A percentile compares a stretch with the other conserved stretches of the same genome.
These are phyloP conservation scores for Penicillium verhagenii DNA, from an alignment of 495 filamentous ascomycete species.

Conservation along the genomic window DNA sequence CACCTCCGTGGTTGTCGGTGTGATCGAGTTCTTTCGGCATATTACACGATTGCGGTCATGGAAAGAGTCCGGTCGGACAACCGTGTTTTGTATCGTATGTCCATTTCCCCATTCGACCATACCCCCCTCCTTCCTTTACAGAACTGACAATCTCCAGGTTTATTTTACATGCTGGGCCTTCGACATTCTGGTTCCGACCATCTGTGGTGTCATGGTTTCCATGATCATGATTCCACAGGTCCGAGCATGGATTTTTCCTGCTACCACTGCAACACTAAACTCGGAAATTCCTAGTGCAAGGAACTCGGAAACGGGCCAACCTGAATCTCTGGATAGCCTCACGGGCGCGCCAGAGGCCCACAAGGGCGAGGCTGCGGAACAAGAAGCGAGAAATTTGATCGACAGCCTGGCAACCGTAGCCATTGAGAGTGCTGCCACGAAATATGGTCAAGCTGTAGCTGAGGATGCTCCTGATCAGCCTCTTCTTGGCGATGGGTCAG, in stretches of 20 bases:
- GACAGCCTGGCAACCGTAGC: slow-evolving; percentile 73
- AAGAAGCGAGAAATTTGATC: slow-evolving; percentile 80
- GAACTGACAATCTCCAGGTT: slow-evolving; percentile 35
- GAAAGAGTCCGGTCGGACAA: slow-evolving; percentile 68
- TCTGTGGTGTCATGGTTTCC: slow-evolving; percentile 56
- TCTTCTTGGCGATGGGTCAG: slow-evolving; percentile 59
- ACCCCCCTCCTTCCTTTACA: no score
- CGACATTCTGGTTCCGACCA: slow-evolving; percentile 67
- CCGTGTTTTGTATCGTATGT: slow-evolving; percentile 60
- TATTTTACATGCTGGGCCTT: slow-evolving; percentile 76
- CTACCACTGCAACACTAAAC: slow-evolving; percentile 64
- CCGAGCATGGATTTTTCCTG: slow-evolving; percentile 69
- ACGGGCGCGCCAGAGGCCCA: slow-evolving; percentile 83
- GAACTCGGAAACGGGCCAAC: slow-evolving; percentile 65
- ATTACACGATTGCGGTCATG: slow-evolving; percentile 76
- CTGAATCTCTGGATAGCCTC: slow-evolving; percentile 73
- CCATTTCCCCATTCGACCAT: not conserved
- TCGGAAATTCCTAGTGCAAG: slow-evolving; percentile 56
- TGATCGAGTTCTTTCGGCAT: slow-evolving; percentile 68
- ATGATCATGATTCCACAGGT: slow-evolving; percentile 67
- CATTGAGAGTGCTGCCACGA: slow-evolving; percentile 72
- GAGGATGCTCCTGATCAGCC: slow-evolving; percentile 44
- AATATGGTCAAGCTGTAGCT: slow-evolving; percentile 56
- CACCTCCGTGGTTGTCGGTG: slow-evolving; percentile 71
- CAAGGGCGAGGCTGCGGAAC: slow-evolving; percentile 83